Evolutionary conservation across 257 asterid species (phyloP), one percentile per base, ranked within the genome.

Genomic region (Scutellaria barbata): DNA sequence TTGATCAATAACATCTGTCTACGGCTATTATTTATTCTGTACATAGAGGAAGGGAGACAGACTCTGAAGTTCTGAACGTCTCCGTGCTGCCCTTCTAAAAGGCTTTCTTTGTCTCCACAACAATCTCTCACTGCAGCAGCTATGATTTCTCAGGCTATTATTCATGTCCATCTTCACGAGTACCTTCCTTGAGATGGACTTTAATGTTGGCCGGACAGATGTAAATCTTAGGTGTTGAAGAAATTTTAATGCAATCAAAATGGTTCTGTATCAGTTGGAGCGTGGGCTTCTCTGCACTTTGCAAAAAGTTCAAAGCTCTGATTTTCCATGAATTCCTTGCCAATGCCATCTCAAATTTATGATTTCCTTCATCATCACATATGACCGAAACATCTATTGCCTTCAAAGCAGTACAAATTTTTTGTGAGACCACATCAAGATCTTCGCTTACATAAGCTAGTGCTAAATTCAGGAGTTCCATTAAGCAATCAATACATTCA

Each of bases 261-360:
- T 86, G 95, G 69, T 84, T 83, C 75, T 84, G 95, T 73, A 93
- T 82, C 80, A 80, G 95, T 78, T 86, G 95, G 59, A 90, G 76
- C 3, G 88, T 76, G 69, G 97, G 95, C 82, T 93, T 93, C 54
- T 82, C 87, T 10, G 85, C 42, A 60, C 87, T 81, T 51, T 67
- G 84, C 75, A 89, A 76, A 33, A 90, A 75, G 41, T 82, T 81
- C 54, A 79, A 79, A 58, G 96, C 90, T 80, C 87, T 75, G 73
- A 82, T 81, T 81, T 88, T 93, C 98, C 98, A 93, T 17, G 87
- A 89, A 79, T 84, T 80, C 75, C 84, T 84, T 64, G 89, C 86
- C 80, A 90, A 74, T 53, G 90, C 97, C 80, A 86, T 77, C 86
- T 90, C 94, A 64, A 93, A 71, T 74, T 77, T 83, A 70, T 68